Base-by-base conservation (phyloP, 2,329 filamentous ascomycete species). In the Trichoderma oligosporum region DNA sequence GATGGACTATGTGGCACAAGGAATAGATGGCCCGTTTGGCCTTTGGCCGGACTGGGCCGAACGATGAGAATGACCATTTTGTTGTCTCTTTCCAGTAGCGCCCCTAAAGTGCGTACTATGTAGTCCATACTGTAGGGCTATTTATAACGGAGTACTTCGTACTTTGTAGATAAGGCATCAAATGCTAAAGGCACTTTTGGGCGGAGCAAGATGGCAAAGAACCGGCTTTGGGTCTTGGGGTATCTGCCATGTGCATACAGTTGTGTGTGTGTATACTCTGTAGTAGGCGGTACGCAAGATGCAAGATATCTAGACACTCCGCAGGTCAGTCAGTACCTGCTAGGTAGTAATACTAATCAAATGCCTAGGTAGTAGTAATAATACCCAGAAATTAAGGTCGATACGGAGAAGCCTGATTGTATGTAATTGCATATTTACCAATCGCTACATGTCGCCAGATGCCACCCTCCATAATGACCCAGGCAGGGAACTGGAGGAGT, bases 261-360 rank as follows among this genome's bases (percentile, higher is more conserved):
- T n/a, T 54, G 49, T 54, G 46, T 48, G 49, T 36, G 49, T 39
- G 36, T 54, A 29, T 16, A 45, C 4, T n/a, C n/a, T n/a, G n/a
- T n/a, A n/a, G n/a, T n/a, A n/a, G n/a, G n/a, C n/a, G n/a, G n/a
- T n/a, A n/a, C n/a, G n/a, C n/a, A n/a, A n/a, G n/a, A n/a, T n/a
- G n/a, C n/a, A n/a, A n/a, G n/a, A n/a, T 31, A 31, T 5, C 5
- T 31, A 31, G 11, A 31, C 11, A 31, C 27, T 11, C 27, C 27
- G 27, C 11, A 31, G 27, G 27, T 31, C 11, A 31, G 27, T 31
- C n/a, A n/a, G n/a, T n/a, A n/a, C n/a, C n/a, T n/a, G n/a, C n/a
- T n/a, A n/a, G n/a, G n/a, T n/a, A n/a, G n/a, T n/a, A n/a, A n/a
- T n/a, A n/a, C n/a, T n/a, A n/a, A n/a, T 6, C 27, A 38, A 31